Evolutionary conservation across 2,329 filamentous ascomycete species (phyloP).

Genomic region (Tympanopsis confertula): DNA sequence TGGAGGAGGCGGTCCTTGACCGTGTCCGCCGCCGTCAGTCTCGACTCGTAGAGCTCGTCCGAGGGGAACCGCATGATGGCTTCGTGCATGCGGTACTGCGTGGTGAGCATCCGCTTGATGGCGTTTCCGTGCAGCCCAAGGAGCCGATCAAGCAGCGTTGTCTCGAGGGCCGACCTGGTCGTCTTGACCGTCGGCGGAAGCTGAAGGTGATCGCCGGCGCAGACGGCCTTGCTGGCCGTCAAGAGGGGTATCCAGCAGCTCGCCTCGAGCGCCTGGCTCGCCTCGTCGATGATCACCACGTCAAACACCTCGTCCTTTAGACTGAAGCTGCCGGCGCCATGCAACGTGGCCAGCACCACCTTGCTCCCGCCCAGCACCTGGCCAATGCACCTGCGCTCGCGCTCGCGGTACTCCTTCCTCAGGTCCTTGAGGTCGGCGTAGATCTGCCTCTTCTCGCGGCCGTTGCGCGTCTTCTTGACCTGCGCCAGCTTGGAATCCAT

Average conservation of each 20-base stretch:
- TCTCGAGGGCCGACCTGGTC: conserved; percentile 58
- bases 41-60: conserved; percentile 71
- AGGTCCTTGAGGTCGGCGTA: conserved; percentile 78
- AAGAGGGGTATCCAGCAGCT: conserved; percentile 93
- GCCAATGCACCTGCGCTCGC: conserved; percentile 71
- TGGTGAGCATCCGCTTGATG: conserved; percentile 92
- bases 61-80: conserved; percentile 92
- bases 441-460: conserved; percentile 67
- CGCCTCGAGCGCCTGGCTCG: conserved; percentile 86
- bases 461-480: conserved; percentile 75
- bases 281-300: conserved; percentile 90
- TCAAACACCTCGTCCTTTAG: conserved; percentile 74
- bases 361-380: conserved; percentile 66
- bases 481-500: conserved; percentile 87
- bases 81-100: conserved; percentile 96
- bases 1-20: conserved; percentile 70
- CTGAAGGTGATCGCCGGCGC: conserved; percentile 90
- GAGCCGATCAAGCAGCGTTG: conserved; percentile 85
- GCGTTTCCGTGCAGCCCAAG: conserved; percentile 66
- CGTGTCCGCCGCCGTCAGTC: conserved; percentile 67
- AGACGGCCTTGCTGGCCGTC: conserved; percentile 69
- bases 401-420: conserved; percentile 75
- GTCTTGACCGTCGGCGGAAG: conserved; percentile 91
- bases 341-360: conserved; percentile 83
- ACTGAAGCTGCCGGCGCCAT: conserved; percentile 81